Base-by-base conservation (phyloP, 2,329 filamentous ascomycete species). In the Hortaea werneckii region DNA sequence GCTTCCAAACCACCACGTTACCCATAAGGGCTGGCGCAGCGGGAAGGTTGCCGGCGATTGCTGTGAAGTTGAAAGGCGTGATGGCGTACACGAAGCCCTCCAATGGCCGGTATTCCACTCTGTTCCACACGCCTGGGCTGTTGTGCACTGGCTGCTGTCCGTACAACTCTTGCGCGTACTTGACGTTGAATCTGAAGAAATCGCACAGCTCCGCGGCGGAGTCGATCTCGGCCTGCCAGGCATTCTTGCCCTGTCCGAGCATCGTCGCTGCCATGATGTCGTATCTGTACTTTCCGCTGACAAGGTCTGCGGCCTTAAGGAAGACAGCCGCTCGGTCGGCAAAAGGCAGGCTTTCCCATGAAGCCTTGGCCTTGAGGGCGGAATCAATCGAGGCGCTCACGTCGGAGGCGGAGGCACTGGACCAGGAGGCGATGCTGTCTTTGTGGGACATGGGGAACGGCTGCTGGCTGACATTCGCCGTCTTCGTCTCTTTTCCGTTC, bases 171-270 rank as follows among this genome's bases (percentile, higher is more conserved):
- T 95, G 83, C 28, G 90, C 90, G 62, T 92, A 95, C 65, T 89
- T 81, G 44, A 95, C 90, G 62, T 92, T 92, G 74, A 95, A 95
- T 39, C 71, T 68, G 64, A 96, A 73, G 69, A 96, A 96, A 65
- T 98, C 90, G 57, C 80, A 83, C 57, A 94, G 70, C 74, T 98
- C 92, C 6, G 90, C 90, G 12, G 90, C 90, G 35, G 89, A 78
- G 67, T 96, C 90, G 53, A 96, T 96, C 75, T 98, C 90, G n/a
- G 92, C 90, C 69, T 98, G 90, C 88, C 88, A 96, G 41, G 87
- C 87, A 66, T 95, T 96, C 79, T 96, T 96, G 60, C 92, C 90
- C 70, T 98, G 90, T 50, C 90, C 92, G 29, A 95, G 74, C 80
- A 96, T 95, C 10, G 92, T 95, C 39, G 87, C 80, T 6, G 92